Evolutionary conservation across 1,284 basidiomycete genomes (phyloP).

Genomic region (Sanguinoderma infundibulare): DNA sequence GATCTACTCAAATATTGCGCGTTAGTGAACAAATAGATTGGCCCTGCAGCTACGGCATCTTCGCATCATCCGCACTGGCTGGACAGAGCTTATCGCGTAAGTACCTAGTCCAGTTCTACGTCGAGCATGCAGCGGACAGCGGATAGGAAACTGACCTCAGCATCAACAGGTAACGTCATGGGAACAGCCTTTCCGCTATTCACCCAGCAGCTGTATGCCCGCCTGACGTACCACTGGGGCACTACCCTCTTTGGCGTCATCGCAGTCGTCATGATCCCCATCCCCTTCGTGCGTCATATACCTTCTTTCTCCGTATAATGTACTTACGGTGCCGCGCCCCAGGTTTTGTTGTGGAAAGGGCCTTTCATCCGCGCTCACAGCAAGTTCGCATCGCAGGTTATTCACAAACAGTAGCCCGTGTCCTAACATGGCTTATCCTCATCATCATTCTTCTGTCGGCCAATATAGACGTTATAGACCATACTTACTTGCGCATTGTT

Average conservation of each 20-base stretch:
- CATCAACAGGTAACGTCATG: constrained; percentile 54
- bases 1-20: too few relatives aligned
- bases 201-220: constrained; percentile 62
- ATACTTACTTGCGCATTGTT: too few relatives aligned
- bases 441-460: too few relatives aligned
- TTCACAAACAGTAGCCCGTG: constrained; percentile 18
- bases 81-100: constrained; percentile 75
- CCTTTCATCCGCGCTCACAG: constrained; percentile 63
- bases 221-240: constrained; percentile 71
- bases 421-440: neutral
- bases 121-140: neutral
- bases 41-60: constrained; percentile 62
- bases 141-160: neutral
- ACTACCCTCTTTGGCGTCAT: constrained; percentile 71
- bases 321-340: neutral
- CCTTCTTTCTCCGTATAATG: too few relatives aligned
- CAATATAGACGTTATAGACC: too few relatives aligned
- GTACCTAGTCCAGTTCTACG: constrained; percentile 28
- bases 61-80: constrained; percentile 78
- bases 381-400: constrained; percentile 51
- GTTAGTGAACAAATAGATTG: neutral
- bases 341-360: constrained; percentile 68
- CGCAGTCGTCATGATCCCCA: constrained; percentile 63
- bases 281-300: constrained; percentile 60
- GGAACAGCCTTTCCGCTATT: constrained; percentile 70